Evolutionary conservation across 139 green algal species (phyloP), one percentile per base, ranked within the genome.

Genomic region (Chloropicon primus): DNA sequence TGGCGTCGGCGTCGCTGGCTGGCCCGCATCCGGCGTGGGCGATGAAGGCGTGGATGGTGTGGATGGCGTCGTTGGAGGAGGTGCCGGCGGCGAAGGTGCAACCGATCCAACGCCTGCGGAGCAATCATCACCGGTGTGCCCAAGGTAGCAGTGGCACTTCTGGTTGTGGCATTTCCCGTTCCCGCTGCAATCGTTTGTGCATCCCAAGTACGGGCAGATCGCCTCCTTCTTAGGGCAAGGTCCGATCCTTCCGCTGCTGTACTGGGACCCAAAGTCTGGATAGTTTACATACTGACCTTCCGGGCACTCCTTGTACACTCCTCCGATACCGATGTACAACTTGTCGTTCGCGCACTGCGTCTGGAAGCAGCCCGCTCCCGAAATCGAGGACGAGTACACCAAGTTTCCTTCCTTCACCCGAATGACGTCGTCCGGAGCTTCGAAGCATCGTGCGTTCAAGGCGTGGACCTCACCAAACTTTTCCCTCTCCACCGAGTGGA

Each of bases 231-330:
- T 22, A 3, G 73, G 73, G 25, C 73, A 76, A 2, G 73, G 73
- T 23, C 73, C 73, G 24, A 76, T 53, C 24, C 17, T 41, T 24
- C 73, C 73, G 25, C 28, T 28, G 17, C 27, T 27, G 10, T 54
- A 54, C 25, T 76, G 28, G 24, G 73, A 54, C 24, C 24, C 73
- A 23, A 76, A 41, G 23, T 27, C n/a, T 53, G 73, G 3, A 21
- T 54, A 28, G 24, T 76, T 28, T 21, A 76, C 73, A 24, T 27
- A 54, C 73, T 76, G 25, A 5, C 73, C 73, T 2, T 27, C 73
- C 22, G 73, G 73, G 24, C 73, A 76, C 25, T 54, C 73, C 17
- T 24, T 28, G 28, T 76, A 27, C 73, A 76, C 73, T 24, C 73
- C 73, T 27, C 28, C 25, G 25, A 76, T 28, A 27, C 73, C 25